Evolutionary conservation across 1,284 basidiomycete genomes (phyloP), one percentile per base, ranked within the genome.

Genomic region (Marasmius oreades): DNA sequence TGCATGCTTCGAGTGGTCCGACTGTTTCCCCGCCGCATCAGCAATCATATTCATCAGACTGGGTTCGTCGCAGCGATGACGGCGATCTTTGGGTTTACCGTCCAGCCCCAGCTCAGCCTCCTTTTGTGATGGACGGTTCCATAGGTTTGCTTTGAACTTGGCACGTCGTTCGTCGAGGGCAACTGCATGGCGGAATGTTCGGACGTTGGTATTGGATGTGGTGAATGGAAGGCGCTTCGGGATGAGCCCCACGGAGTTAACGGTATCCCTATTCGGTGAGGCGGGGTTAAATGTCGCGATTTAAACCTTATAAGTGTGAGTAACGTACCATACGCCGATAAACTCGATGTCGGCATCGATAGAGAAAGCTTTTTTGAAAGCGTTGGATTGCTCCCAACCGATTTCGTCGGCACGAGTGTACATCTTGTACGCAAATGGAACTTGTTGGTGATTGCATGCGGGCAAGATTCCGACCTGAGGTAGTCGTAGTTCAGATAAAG

Each of bases 281-380:
- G n/a, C n/a, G n/a, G n/a, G n/a, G n/a, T n/a, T n/a, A n/a, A n/a
- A n/a, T n/a, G n/a, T n/a, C n/a, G n/a, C n/a, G n/a, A n/a, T n/a
- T n/a, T n/a, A n/a, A n/a, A n/a, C n/a, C 12, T n/a, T 47, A 36
- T 33, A 36, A 20, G 48, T 20, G 16, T 57, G 18, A 46, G 50
- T 33, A 66, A n/a, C 78, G 58, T 63, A 80, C 81, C 79, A 84
- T 53, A 80, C 78, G 20, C 81, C 80, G 3, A 82, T 62, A 61
- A 82, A 81, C 55, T 82, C 79, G 34, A 82, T 72, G 1, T 71
- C 63, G 4, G 81, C 77, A n/a, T 81, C 74, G 8, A 76, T 73
- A 2, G 73, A 77, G 58, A 85, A 85, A 0, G 80, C 73, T 31
- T 75, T 77, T 65, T 84, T 86, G 72, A 86, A 86, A 0, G 73